Evolutionary conservation across 2,329 filamentous ascomycete genomes (phyloP), one percentile per base, ranked within the genome.

Genomic region (Coniochaeta sp.): DNA sequence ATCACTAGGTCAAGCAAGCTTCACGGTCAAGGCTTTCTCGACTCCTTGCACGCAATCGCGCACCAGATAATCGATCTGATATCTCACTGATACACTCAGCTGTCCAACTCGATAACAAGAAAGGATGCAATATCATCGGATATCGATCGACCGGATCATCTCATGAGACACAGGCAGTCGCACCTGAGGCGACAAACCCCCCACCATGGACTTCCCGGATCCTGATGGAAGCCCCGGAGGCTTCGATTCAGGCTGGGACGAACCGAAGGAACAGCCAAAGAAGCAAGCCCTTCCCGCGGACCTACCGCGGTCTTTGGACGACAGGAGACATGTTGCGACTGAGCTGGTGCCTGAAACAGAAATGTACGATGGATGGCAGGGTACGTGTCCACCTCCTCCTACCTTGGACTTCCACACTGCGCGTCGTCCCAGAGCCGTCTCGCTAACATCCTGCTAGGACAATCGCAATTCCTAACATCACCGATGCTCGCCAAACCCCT

Each of bases 321-420:
- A 99, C 77, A 86, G 95, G 62, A 85, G 88, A 67, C 81, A 81
- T 68, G 83, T 89, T 36, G 83, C 87, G 4, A 80, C 79, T 55
- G 86, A 88, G 63, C 83, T 87, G 64, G 82, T 89, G 60, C 81
- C 82, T 42, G 95, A 98, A 79, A 96, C 93, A 44, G 95, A 98
- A 79, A 91, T 97, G 78, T 99, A 98, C 74, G 95, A 99, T 82
- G 95, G 91, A 67, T 99, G 95, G 95, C 92, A 98, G 87, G 93
- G 93, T 81, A 66, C 63, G 78, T 77, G 60, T 59, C 60, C 56
- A 62, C 62, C 59, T 61, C 62, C 59, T 61, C 62, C 62, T 60
- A 57, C 24, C 40, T 52, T 14, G 59, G 57, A 63, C 58, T 50
- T 42, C 36, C 58, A 36, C 55, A 57, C 58, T 24, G 14, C 22